Conservation (phyloP, 371 early-diverging fungal genomes). For the Mortierella sp. region DNA sequence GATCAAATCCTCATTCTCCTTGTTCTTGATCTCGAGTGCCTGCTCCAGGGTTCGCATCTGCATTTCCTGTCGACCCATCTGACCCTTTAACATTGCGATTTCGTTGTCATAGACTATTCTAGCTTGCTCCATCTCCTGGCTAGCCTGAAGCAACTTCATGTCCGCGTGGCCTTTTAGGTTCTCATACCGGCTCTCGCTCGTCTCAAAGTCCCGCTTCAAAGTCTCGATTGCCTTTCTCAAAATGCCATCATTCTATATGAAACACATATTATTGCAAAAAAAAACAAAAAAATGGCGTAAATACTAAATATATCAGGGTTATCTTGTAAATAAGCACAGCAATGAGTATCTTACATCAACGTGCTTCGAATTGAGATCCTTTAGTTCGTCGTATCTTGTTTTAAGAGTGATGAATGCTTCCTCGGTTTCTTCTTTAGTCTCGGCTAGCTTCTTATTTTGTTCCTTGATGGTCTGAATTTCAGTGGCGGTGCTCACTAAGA, state of each 20-base stretch:
- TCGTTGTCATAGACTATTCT: slow-evolving; percentile 38
- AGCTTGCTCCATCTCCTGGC: slow-evolving; percentile 45
- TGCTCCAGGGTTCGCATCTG: slow-evolving; percentile 53
- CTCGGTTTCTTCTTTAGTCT: slow-evolving; percentile 39
- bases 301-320: too few species aligned
- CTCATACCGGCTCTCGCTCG: slow-evolving; percentile 46
- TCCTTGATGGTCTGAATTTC: slow-evolving; percentile 52
- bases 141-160: slow-evolving; percentile 26
- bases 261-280: not conserved
- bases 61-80: slow-evolving; percentile 37
- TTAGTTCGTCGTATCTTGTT: slow-evolving; percentile 48
- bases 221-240: slow-evolving; percentile 45
- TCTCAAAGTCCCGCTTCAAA: slow-evolving; percentile 51
- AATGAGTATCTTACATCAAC: slow-evolving; percentile 39
- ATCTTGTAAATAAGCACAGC: not conserved
- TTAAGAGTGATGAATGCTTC: slow-evolving; percentile 48
- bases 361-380: slow-evolving; percentile 40
- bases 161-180: slow-evolving; percentile 45
- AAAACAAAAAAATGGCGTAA: not conserved
- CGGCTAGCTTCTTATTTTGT: slow-evolving; percentile 36
- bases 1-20: slow-evolving; percentile 52
- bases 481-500: slow-evolving; percentile 40
- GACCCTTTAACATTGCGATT: slow-evolving; percentile 33
- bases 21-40: slow-evolving; percentile 44
- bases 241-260: slow-evolving; percentile 37